phyloP scores from a whole-genome alignment of 2,329 filamentous ascomycete genomes.

The Nothophoma quercina region DNA sequence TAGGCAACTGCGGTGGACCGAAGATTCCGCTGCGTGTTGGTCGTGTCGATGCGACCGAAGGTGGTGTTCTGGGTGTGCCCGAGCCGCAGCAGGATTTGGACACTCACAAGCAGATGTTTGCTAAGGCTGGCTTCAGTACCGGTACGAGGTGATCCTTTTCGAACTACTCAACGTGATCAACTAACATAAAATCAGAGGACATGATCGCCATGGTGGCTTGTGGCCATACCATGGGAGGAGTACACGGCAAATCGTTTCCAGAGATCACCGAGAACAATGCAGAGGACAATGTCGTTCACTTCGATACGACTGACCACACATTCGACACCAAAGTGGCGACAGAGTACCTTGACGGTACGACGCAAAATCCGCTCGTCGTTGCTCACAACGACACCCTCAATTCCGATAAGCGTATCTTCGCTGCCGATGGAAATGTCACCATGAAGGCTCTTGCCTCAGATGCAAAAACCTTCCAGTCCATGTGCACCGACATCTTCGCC shows the following conservation, averaged over 20 bases:
- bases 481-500: constrained; percentile 28
- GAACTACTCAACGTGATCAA: neutral
- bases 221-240: constrained; percentile 48
- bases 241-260: constrained; percentile 42
- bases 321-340: constrained; percentile 43
- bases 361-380: constrained; percentile 36
- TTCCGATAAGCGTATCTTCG: constrained; percentile 45
- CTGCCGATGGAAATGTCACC: constrained; percentile 40
- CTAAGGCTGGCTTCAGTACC: constrained; percentile 39
- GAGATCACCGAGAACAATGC: constrained; percentile 33
- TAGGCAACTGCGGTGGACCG: constrained; percentile 41
- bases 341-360: constrained; percentile 43
- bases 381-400: constrained; percentile 39
- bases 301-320: constrained; percentile 33
- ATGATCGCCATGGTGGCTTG: constrained; percentile 44
- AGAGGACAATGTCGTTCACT: constrained; percentile 30
- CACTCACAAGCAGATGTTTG: constrained; percentile 39
- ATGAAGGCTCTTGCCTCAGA: constrained; percentile 37
- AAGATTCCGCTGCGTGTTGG: constrained; percentile 42
- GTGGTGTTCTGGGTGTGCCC: constrained; percentile 41
- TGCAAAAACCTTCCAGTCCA: constrained; percentile 24
- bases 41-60: constrained; percentile 42
- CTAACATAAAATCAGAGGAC: constrained; percentile 17
- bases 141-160: constrained; percentile 20
- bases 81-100: constrained; percentile 43